Evolutionary conservation across 2,329 filamentous ascomycete species (phyloP), one percentile per base, ranked within the genome.

Genomic region (Calycina herbarum): DNA sequence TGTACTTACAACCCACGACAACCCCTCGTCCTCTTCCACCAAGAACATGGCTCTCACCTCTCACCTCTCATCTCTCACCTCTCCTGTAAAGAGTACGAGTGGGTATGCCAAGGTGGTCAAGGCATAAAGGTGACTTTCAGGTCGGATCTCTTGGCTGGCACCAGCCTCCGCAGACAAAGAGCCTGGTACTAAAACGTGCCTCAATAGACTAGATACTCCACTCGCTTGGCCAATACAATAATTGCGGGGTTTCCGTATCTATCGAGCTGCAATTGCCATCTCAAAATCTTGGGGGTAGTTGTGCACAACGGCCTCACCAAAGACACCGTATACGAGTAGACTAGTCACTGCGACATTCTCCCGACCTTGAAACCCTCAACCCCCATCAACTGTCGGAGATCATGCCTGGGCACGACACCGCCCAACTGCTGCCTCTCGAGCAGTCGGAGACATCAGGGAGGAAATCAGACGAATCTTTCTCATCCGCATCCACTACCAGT

Each of bases 401-500:
- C 67, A 77, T 77, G 75, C 45, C 73, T 66, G 67, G 71, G 68
- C 72, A 64, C 42, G 74, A 76, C 69, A 71, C 68, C 57, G 63
- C 66, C 27, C 68, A 72, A 45, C 70, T 76, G 38, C 68, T 75
- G 15, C 64, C 72, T 10, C 56, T 66, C 24, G 67, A 69, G 33
- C 65, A 70, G 56, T 66, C 70, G 48, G 59, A 62, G 51, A 45
- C 3, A 13, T 17, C 20, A 27, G 38, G 31, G 15, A 67, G 75
- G 60, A 58, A 66, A 64, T 77, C 75, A 2, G 67, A 72, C 58
- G 75, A 76, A 31, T 92, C 91, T 3, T 77, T 86, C 57, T 92
- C 90, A n/a, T 90, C 89, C 51, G 88, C 88, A n/a, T 95, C 92
- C 40, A 94, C 92, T 11, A 93, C 90, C 3, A 94, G 92, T 72